Evolutionary conservation across 352 stramenopile species (phyloP).

Genomic region (Phytophthora rubi): DNA sequence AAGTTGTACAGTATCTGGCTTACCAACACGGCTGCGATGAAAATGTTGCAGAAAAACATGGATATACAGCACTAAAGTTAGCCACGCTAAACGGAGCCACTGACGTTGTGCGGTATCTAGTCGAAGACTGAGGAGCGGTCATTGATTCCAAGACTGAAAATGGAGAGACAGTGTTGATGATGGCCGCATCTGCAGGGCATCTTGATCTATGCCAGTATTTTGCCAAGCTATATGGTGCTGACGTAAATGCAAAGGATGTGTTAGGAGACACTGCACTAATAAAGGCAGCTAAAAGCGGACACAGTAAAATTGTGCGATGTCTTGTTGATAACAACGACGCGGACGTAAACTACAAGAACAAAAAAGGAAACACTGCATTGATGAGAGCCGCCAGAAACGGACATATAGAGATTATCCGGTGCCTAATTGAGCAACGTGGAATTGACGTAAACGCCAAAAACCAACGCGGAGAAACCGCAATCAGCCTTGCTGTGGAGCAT

Average conservation of each 20-base stretch:
- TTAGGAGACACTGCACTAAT: not conserved
- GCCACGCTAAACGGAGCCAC: not conserved
- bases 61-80: not conserved
- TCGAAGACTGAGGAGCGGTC: not conserved
- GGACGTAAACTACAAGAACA: not conserved
- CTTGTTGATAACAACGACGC: not conserved
- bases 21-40: not conserved
- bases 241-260: not conserved
- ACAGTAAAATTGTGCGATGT: not conserved
- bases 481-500: not conserved
- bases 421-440: not conserved
- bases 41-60: not conserved
- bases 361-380: not conserved
- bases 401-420: not conserved
- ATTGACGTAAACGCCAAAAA: not conserved
- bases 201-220: not conserved
- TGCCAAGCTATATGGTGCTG: not conserved
- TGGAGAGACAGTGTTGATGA: not conserved
- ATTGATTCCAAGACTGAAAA: not conserved
- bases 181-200: not conserved
- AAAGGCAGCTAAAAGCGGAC: not conserved
- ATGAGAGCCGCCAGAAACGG: not conserved
- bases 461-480: not conserved
- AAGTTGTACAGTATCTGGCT: not conserved
- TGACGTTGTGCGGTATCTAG: conserved; percentile 2